Evolutionary conservation across 1,139 yeast genomes (phyloP).

Genomic region (Zygosaccharomyces pseudobailii): DNA sequence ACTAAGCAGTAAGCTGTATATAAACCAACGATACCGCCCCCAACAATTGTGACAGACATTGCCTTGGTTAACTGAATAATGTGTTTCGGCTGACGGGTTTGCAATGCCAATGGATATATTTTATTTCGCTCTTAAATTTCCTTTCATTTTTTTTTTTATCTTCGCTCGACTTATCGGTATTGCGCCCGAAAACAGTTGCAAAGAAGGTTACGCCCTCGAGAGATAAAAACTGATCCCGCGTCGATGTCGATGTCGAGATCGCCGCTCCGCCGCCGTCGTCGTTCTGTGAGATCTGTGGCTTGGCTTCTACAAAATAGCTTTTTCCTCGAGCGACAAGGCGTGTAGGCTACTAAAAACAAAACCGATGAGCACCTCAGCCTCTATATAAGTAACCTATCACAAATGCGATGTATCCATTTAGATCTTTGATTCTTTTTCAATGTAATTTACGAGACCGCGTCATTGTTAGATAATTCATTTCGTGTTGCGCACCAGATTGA

Average conservation of each 20-base stretch:
- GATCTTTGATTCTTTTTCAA: not conserved
- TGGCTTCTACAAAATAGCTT: not conserved
- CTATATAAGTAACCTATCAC: not conserved
- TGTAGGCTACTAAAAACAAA: not conserved
- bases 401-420: not conserved
- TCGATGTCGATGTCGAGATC: not conserved
- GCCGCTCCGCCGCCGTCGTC: not conserved
- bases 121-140: not conserved
- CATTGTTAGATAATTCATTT: not conserved
- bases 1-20: constrained; percentile 55
- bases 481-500: constrained; percentile 1
- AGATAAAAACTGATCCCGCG: not conserved
- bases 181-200: too few species aligned
- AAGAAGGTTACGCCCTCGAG: not conserved
- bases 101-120: not conserved
- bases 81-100: not conserved
- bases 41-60: constrained; percentile 19
- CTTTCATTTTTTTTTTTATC: not conserved
- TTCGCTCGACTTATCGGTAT: not conserved
- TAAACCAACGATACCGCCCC: constrained; percentile 70
- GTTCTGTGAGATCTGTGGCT: not conserved
- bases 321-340: not conserved
- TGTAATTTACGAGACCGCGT: not conserved
- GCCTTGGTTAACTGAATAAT: not conserved
- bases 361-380: not conserved